Percentiles rank a stretch among this genome's conserved stretches.
phyloP scores from a whole-genome alignment of 495 filamentous ascomycete genomes.

The Neurospora sp. region DNA sequence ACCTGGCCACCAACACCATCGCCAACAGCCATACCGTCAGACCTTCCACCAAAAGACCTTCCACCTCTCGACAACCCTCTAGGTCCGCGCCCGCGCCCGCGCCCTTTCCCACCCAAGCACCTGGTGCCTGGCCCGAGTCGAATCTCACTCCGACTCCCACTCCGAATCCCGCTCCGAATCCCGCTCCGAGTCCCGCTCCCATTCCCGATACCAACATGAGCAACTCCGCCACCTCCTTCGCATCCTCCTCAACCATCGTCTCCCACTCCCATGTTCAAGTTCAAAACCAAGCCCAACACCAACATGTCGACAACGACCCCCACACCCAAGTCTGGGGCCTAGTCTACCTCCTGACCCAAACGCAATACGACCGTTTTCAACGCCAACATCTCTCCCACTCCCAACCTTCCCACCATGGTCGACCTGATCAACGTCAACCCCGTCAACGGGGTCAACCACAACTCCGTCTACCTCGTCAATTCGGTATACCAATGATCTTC shows the following conservation, averaged over 20 bases:
- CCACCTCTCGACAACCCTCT: background rate
- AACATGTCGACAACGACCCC: background rate
- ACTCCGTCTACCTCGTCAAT: background rate
- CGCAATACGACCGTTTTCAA: slow-evolving; percentile 25
- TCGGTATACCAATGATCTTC: background rate
- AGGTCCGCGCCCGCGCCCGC: background rate
- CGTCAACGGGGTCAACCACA: background rate
- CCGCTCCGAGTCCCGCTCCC: background rate
- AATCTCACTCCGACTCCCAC: background rate
- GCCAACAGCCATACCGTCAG: too few species aligned
- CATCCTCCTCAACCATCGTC: background rate
- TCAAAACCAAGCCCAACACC: background rate
- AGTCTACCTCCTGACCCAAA: slow-evolving; percentile 23
- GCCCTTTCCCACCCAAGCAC: background rate
- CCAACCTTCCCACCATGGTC: too few species aligned
- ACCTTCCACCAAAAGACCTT: background rate
- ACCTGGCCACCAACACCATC: too few species aligned
- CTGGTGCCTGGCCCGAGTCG: background rate
- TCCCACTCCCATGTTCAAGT: background rate
- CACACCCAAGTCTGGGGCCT: slow-evolving; percentile 27
- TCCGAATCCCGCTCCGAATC: background rate
- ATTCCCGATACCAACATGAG: background rate
- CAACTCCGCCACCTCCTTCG: background rate
- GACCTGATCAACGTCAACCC: too few species aligned
- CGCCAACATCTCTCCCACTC: slow-evolving; percentile 14